These are phyloP conservation scores for Backusella tarrabulga DNA, from an alignment of 192 early-diverging fungal species.

Conservation along the genomic window DNA sequence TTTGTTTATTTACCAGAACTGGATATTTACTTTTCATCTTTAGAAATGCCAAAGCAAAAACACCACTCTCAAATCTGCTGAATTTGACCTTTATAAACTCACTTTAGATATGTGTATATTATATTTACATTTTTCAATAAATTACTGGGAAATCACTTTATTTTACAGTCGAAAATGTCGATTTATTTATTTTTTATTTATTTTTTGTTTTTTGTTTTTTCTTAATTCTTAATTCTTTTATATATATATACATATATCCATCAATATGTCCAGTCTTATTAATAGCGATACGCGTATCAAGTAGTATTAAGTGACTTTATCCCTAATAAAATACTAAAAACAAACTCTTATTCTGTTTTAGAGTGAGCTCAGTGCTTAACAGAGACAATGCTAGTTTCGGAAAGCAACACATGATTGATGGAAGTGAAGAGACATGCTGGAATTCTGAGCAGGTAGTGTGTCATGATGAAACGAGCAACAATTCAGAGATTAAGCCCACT, in stretches of 20 bases:
- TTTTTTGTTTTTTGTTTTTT: not conserved
- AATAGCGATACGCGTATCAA: slow-evolving; percentile 41
- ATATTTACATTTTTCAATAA: no score
- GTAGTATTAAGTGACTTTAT: slow-evolving; percentile 6
- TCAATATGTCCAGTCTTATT: slow-evolving; percentile 35
- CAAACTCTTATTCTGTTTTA: slow-evolving; percentile 28
- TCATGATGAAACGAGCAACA: not conserved
- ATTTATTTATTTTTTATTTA: no score
- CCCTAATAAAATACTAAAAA: not conserved
- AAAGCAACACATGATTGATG: slow-evolving; percentile 81
- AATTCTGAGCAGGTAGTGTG: slow-evolving; percentile 77
- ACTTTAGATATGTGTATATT: no score
- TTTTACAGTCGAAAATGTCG: no score
- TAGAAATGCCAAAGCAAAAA: no score
- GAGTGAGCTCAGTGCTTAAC: slow-evolving; percentile 88
- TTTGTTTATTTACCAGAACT: no score
- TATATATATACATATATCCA: not conserved
- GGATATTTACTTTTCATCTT: no score
- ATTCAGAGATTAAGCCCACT: not conserved
- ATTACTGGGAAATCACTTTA: no score
- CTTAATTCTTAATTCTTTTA: not conserved
- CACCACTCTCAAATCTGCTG: no score
- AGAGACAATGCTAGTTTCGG: slow-evolving; percentile 73
- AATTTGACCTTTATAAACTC: no score
- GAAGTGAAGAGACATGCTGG: slow-evolving; percentile 87